Base-by-base conservation (phyloP, 2,329 filamentous ascomycete genomes). In the Colletotrichum tamarilloi region DNA sequence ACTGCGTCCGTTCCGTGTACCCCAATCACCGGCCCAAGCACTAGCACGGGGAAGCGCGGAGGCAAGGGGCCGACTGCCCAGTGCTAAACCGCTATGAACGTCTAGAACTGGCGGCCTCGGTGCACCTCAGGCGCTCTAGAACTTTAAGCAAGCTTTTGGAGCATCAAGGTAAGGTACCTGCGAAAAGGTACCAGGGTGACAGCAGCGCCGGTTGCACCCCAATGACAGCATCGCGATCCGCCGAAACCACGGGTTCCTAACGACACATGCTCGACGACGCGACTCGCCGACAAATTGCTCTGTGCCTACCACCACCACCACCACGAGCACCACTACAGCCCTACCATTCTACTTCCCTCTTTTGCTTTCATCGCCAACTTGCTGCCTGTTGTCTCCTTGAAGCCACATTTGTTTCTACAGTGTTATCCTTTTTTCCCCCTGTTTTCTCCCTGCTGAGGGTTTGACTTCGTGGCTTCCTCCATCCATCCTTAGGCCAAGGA, bases 161-260 rank as follows among this genome's bases (percentile, higher is more conserved):
- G 38, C 42, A 49, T 24, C 32, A 57, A 56, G 62, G 52, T 28
- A 56, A 35, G 38, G 38, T 42, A 42, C 38, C 11, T 26, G 11
- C 7, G 8, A 30, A n/a, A 38, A 56, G 32, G 69, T 22, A 73
- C 67, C 46, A 66, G 70, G 70, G 65, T 73, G 64, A 46, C 69
- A 69, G 59, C 70, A 72, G 59, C 26, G 52, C 55, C 24, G 4
- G 30, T 24, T 59, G 65, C 64, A 64, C 66, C 55, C 58, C 70
- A 73, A 70, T 73, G 70, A 70, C 67, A 70, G 56, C 70, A 73
- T 73, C 67, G 62, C 46, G 46, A 56, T 66, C 55, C 28, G 53
- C 55, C 66, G 55, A 70, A 70, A 73, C 67, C 35, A 58, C 53
- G 53, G 53, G 32, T 53, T 32, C 9, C 49, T 68, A 55, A 74